A percentile compares a stretch with the other conserved stretches of the same genome.
phyloP scores from a whole-genome alignment of 345 rosid species.

The Carallia pectinifolia region DNA sequence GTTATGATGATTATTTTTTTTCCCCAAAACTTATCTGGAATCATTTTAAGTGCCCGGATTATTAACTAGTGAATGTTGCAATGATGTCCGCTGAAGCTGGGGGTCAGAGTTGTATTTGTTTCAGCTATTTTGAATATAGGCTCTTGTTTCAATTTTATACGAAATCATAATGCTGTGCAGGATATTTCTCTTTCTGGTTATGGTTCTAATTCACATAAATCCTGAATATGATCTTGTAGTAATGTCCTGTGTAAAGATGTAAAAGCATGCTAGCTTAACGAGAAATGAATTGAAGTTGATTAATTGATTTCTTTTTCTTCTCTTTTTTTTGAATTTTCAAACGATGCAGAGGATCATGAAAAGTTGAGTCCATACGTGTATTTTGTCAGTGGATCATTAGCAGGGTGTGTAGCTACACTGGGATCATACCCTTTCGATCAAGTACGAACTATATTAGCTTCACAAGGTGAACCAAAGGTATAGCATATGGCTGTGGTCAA shows the following conservation, averaged over 20 bases:
- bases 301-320: not conserved
- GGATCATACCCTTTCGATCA: conserved; percentile 99
- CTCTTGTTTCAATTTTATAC: not conserved
- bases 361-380: conserved; percentile 80
- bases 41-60: not conserved
- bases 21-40: not conserved
- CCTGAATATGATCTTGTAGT: not conserved
- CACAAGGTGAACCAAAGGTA: conserved; percentile 99
- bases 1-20: not conserved
- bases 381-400: conserved; percentile 80
- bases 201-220: not conserved
- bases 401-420: conserved; percentile 93
- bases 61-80: not conserved
- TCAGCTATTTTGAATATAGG: not conserved
- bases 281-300: no score
- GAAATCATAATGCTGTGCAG: not conserved
- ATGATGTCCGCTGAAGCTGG: not conserved
- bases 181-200: not conserved
- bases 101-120: not conserved
- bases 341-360: conserved; percentile 77
- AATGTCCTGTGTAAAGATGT: not conserved
- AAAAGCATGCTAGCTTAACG: not conserved
- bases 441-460: conserved; percentile 82
- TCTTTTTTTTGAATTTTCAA: not conserved
- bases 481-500: not conserved